phyloP scores from a whole-genome alignment of 164 flowering plant species.

The Tetrastigma voinierianum region DNA sequence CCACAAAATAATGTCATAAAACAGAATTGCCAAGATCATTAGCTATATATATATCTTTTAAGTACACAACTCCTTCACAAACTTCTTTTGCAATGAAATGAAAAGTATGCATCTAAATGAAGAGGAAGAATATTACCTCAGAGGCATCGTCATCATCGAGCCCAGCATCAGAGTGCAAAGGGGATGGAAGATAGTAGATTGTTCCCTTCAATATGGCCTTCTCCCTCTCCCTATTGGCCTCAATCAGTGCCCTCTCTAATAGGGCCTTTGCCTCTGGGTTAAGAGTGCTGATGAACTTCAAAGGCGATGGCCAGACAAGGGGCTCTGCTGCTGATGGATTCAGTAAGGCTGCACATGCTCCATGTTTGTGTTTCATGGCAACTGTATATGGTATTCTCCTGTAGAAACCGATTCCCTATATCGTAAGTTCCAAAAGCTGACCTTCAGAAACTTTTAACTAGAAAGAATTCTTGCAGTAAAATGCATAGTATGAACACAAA shows the following conservation, averaged over 20 bases:
- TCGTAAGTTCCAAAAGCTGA: background rate
- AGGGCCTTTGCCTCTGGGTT: slow-evolving; percentile 51
- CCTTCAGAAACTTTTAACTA: background rate
- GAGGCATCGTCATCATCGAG: slow-evolving; percentile 29
- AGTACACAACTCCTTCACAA: no score
- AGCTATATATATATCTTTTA: no score
- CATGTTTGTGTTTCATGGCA: slow-evolving; percentile 46
- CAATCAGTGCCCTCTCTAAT: slow-evolving; percentile 46
- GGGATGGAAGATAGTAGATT: slow-evolving; percentile 10
- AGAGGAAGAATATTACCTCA: slow-evolving; percentile 28
- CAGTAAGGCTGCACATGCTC: slow-evolving; percentile 45
- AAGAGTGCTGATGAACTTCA: slow-evolving; percentile 47
- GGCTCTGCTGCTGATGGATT: slow-evolving; percentile 55
- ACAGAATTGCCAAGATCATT: no score
- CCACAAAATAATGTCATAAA: background rate
- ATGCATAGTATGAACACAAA: no score
- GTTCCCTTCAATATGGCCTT: slow-evolving; percentile 38
- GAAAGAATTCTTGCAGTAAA: no score
- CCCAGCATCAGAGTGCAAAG: slow-evolving; percentile 21
- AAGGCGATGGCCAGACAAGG: slow-evolving; percentile 51
- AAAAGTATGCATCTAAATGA: background rate
- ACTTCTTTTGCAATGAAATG: background rate
- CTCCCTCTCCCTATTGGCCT: slow-evolving; percentile 50
- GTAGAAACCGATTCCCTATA: slow-evolving; percentile 8
- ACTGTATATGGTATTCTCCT: slow-evolving; percentile 52